These are phyloP conservation scores for Trichoderma lentiforme DNA, from an alignment of 2,329 filamentous ascomycete species.

Conservation along the genomic window DNA sequence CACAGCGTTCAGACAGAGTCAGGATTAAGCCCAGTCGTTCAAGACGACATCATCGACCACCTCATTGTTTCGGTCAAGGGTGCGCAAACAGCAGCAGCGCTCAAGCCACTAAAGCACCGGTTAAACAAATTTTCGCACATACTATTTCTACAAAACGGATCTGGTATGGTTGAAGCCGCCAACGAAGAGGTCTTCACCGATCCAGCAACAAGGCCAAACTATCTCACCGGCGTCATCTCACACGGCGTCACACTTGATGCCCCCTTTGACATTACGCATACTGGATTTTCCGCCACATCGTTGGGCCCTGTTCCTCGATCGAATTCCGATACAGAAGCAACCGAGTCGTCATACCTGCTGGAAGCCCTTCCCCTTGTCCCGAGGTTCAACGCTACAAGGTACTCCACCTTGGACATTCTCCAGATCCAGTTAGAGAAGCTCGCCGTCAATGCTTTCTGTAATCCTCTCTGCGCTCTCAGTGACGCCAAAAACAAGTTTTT, in stretches of 20 bases:
- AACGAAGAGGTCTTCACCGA: background rate
- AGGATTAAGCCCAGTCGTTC: background rate
- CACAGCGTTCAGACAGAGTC: background rate
- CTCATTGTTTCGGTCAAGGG: background rate
- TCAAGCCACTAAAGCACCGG: background rate
- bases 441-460: background rate
- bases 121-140: background rate
- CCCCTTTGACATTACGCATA: background rate
- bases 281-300: background rate
- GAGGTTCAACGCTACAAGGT: background rate
- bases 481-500: background rate
- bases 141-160: background rate
- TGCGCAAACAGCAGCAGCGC: background rate
- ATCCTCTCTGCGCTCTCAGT: background rate
- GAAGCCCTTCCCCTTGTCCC: background rate
- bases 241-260: background rate
- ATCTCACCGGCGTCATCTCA: background rate
- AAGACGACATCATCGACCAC: background rate
- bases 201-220: background rate
- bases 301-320: background rate
- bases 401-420: background rate
- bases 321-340: background rate
- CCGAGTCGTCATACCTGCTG: background rate
- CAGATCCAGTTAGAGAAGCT: background rate
- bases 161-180: background rate